Base-by-base conservation (phyloP, 2,329 filamentous ascomycete species). In the Trichoderma sp. region DNA sequence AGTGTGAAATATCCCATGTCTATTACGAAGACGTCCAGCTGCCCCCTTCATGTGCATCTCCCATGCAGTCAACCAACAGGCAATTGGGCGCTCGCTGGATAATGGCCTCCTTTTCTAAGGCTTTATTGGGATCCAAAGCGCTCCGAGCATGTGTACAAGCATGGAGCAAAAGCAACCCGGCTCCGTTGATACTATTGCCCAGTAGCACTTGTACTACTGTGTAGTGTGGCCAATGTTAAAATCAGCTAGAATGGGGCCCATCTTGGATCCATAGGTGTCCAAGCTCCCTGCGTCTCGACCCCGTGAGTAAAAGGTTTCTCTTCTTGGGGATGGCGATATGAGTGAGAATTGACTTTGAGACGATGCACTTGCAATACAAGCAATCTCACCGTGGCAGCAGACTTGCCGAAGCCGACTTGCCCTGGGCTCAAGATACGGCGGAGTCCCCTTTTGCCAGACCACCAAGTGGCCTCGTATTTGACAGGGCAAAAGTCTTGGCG, bases 401-500 rank as follows among this genome's bases (percentile, higher is more conserved):
- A 27, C 59, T 65, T 60, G 35, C 63, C 71, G 33, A 67, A 66
- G 3, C 50, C 31, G 12, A 38, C n/a, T 27, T 56, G 31, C 35
- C 53, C 21, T 29, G 24, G 24, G 35, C 62, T 64, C 45, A 29
- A 27, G 27, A 50, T 45, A 27, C 18, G 56, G 35, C 45, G 60
- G 71, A 62, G 63, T 33, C 66, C 59, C 73, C 73, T 71, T 74
- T 75, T 75, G 66, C 73, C 66, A 63, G 59, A 53, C 65, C 73
- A 63, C 73, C 73, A 65, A 75, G 56, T 71, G 66, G 73, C 66
- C 74, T 75, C 74, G 74, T 75, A 75, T 75, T 75, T 65, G 31
- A 27, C 74, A 71, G 45, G 59, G 66, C 18, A 35, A 21, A 24
- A n/a, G 59, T 16, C 74, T 71, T 75, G 74, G 66, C 74, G 11